Conservation (phyloP, 140 eudicot genomes). For the Ambrosia hybrid region DNA sequence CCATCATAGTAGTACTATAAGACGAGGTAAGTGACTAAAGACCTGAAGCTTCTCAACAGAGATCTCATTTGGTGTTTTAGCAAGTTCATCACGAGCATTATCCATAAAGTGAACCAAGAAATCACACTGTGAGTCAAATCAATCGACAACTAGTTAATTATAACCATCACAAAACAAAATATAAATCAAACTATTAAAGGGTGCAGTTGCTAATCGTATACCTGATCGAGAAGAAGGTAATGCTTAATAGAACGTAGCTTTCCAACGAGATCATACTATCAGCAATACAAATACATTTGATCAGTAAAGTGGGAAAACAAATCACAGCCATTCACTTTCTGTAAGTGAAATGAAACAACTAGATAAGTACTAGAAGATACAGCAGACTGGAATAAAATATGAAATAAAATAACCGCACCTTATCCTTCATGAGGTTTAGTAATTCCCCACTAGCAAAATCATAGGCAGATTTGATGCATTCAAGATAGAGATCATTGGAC, state of each 20-base stretch:
- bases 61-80: slow-evolving; percentile 79
- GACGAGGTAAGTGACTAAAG: slow-evolving; percentile 11
- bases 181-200: slow-evolving; percentile 2
- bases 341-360: slow-evolving; percentile 4
- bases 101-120: slow-evolving; percentile 99
- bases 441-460: slow-evolving; percentile 97
- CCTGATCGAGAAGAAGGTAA: slow-evolving; percentile 99
- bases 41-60: slow-evolving; percentile 99
- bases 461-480: slow-evolving; percentile 89
- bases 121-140: slow-evolving; percentile 68
- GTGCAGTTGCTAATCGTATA: slow-evolving; percentile 22
- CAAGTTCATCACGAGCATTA: slow-evolving; percentile 93
- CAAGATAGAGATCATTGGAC: slow-evolving; percentile 89
- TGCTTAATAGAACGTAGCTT: slow-evolving; percentile 95
- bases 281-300: slow-evolving; percentile 5
- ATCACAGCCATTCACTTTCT: background rate
- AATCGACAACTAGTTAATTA: background rate
- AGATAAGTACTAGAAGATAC: slow-evolving; percentile 3
- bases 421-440: slow-evolving; percentile 84
- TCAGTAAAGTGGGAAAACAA: background rate
- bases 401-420: slow-evolving; percentile 50
- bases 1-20: background rate
- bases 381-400: slow-evolving; percentile 16
- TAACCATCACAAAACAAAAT: slow-evolving; percentile 3
- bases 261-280: slow-evolving; percentile 87